A percentile compares a stretch with the other conserved stretches of the same genome.
phyloP scores from a whole-genome alignment of 2,329 filamentous ascomycete species.

The Diplodia sapinea region DNA sequence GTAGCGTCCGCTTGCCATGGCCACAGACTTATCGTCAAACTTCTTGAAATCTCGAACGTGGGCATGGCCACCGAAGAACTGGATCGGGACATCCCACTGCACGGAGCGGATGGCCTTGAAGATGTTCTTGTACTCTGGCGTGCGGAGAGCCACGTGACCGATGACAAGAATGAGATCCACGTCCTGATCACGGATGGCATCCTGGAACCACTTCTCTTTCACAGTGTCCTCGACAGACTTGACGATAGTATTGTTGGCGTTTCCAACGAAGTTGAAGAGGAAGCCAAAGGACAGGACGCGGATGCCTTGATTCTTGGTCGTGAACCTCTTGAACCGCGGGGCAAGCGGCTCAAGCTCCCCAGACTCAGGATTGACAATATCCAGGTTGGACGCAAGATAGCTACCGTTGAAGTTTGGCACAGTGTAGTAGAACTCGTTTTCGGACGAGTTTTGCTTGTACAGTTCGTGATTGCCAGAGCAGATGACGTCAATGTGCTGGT shows the following conservation, averaged over 20 bases:
- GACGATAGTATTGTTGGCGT: conserved; percentile 88
- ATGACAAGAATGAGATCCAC: conserved; percentile 85
- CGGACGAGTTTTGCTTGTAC: conserved; percentile 79
- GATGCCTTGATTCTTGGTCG: conserved; percentile 85
- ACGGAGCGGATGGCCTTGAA: conserved; percentile 77
- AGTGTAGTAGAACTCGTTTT: conserved; percentile 77
- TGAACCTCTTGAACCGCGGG: conserved; percentile 84
- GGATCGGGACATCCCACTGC: conserved; percentile 83
- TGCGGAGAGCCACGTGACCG: conserved; percentile 83
- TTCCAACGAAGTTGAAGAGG: conserved; percentile 89
- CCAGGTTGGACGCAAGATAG: conserved; percentile 91
- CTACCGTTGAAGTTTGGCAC: conserved; percentile 80
- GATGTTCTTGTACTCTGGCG: conserved; percentile 77
- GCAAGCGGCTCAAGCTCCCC: conserved; percentile 77
- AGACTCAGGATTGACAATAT: conserved; percentile 77
- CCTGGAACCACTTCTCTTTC: conserved; percentile 85
- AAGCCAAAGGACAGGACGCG: conserved; percentile 90
- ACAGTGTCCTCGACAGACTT: conserved; percentile 80
- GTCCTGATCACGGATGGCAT: conserved; percentile 77
- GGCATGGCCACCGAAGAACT: conserved; percentile 88
- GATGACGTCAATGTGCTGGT: conserved; percentile 83
- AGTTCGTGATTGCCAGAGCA: conserved; percentile 95
- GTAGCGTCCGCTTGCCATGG: conserved; percentile 85
- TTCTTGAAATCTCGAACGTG: conserved; percentile 85
- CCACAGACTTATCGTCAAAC: conserved; percentile 79